These are phyloP conservation scores for Nicotiana noctiflora DNA, from an alignment of 257 asterid genomes.

Conservation along the genomic window DNA sequence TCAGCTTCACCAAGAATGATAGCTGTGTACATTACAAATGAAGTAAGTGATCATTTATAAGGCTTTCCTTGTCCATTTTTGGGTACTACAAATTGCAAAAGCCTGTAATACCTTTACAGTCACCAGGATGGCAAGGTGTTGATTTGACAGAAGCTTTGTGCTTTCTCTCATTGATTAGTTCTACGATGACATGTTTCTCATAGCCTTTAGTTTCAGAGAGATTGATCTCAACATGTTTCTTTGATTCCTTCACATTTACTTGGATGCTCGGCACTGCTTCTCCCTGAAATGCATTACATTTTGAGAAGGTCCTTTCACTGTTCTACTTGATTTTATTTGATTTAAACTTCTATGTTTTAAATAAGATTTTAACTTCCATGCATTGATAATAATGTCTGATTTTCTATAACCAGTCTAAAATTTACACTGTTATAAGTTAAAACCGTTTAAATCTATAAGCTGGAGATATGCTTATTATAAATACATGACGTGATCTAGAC, in stretches of 20 bases:
- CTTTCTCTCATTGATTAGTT: constrained; percentile 54
- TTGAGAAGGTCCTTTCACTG: constrained; percentile 1
- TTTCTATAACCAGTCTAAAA: no score
- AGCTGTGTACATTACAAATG: constrained; percentile 38
- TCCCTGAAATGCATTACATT: constrained; percentile 39
- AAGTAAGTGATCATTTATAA: not conserved
- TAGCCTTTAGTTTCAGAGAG: constrained; percentile 74
- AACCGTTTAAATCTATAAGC: not conserved
- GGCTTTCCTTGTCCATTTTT: not conserved
- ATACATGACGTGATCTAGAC: not conserved
- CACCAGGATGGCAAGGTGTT: constrained; percentile 16
- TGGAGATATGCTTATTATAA: not conserved
- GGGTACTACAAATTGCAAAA: not conserved
- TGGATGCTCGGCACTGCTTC: constrained; percentile 67
- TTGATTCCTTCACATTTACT: constrained; percentile 51
- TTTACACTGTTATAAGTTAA: no score
- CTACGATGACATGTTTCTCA: constrained; percentile 66
- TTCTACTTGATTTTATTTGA: not conserved
- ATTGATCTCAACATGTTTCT: constrained; percentile 60
- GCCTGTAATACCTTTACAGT: constrained; percentile 48
- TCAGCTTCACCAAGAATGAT: constrained; percentile 64
- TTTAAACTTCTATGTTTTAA: no score
- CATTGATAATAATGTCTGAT: no score
- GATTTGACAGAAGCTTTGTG: constrained; percentile 14
- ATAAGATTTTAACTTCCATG: no score